A percentile compares a stretch with the other conserved stretches of the same genome.
Evolutionary conservation across 2,329 filamentous ascomycete genomes (phyloP).

Genomic region (Sporothrix sp.): DNA sequence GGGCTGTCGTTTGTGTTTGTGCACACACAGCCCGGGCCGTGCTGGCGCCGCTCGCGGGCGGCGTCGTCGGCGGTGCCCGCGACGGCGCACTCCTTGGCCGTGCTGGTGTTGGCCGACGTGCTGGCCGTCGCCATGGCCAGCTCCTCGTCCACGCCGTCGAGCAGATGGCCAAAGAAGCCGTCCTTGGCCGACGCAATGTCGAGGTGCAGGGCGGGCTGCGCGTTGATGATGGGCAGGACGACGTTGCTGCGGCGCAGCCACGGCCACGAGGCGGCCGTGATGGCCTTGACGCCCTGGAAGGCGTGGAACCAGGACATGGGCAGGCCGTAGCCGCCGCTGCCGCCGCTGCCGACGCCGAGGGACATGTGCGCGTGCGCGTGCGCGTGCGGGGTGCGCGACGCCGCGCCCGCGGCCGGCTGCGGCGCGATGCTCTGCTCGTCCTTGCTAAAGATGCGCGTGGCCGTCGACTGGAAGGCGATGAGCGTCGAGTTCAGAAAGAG

Average conservation of each 20-base stretch:
- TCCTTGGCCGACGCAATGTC: constrained; percentile 43
- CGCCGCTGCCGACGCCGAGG: constrained; percentile 14
- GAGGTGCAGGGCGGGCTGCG: constrained; percentile 52
- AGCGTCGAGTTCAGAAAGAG: constrained; percentile 53
- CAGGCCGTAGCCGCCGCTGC: constrained; percentile 48
- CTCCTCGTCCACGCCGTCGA: constrained; percentile 49
- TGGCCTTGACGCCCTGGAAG: constrained; percentile 56
- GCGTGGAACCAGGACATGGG: constrained; percentile 57
- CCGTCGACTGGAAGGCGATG: constrained; percentile 57
- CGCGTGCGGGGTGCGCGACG: constrained; percentile 5
- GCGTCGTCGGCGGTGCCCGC: background rate
- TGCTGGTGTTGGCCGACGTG: background rate
- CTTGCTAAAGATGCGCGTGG: constrained; percentile 52
- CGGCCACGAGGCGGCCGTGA: constrained; percentile 55
- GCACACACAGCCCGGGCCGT: constrained; percentile 4
- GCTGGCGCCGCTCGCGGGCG: background rate
- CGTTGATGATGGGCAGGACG: constrained; percentile 53
- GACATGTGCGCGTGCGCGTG: constrained; percentile 7
- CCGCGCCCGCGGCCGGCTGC: background rate
- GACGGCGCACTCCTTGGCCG: background rate
- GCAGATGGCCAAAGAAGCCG: constrained; percentile 52
- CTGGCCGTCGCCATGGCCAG: constrained; percentile 24
- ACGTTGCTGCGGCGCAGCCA: constrained; percentile 49
- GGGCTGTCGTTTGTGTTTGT: background rate
- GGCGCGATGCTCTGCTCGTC: constrained; percentile 31